Percentiles rank a stretch among this genome's conserved stretches.
Evolutionary conservation across 441 rosid species (phyloP).

Genomic region (Aquilaria agallochum): DNA sequence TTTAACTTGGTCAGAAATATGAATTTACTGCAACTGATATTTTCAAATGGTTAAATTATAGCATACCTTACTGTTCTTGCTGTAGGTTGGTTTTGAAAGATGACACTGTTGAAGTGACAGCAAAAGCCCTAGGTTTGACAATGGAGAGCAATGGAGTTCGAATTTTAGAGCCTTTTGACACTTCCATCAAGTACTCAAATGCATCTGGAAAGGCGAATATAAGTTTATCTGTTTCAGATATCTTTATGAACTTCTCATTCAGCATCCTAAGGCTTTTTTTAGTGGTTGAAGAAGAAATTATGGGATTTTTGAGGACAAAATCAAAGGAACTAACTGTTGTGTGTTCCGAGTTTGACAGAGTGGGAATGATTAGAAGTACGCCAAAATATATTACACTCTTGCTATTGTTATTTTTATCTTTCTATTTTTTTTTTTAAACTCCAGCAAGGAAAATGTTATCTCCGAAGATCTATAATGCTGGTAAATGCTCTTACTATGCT

Average conservation of each 20-base stretch:
- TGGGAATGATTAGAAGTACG: conserved; percentile 81
- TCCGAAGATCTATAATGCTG: conserved; percentile 17
- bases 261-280: conserved; percentile 90
- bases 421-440: no score
- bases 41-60: no score
- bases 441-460: not conserved
- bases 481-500: conserved; percentile 20
- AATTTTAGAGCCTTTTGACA: conserved; percentile 96
- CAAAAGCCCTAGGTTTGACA: conserved; percentile 77
- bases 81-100: conserved; percentile 76
- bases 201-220: conserved; percentile 88
- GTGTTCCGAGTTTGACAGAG: conserved; percentile 94
- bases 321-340: conserved; percentile 80
- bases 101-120: conserved; percentile 74
- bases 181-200: conserved; percentile 71
- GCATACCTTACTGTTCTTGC: conserved; percentile 12
- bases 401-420: no score
- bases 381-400: conserved; percentile 5
- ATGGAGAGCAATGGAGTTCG: conserved; percentile 97
- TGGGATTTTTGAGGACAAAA: conserved; percentile 84
- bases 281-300: conserved; percentile 93
- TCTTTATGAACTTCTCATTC: conserved; percentile 95
- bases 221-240: conserved; percentile 67
- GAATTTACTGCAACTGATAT: no score
- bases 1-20: not conserved